Evolutionary conservation across 768 basidiomycete genomes (phyloP).

Genomic region (Collybiopsis luxurians): DNA sequence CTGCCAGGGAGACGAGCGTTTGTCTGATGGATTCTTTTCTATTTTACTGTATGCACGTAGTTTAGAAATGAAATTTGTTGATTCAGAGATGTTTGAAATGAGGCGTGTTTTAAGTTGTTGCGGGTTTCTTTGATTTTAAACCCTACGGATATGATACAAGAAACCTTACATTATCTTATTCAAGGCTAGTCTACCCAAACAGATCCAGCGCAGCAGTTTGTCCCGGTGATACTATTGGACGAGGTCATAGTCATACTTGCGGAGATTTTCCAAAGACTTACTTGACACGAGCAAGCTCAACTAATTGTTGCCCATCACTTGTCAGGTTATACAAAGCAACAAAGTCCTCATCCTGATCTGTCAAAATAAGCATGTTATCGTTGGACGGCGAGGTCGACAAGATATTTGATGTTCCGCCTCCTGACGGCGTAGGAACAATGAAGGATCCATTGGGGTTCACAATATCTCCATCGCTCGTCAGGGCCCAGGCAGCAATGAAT

Average conservation of each 20-base stretch:
- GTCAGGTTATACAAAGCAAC: slow-evolving; percentile 6
- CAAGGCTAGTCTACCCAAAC: slow-evolving; percentile 8
- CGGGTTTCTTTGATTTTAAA: too few species aligned
- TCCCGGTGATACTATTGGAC: neutral
- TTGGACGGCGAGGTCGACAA: neutral
- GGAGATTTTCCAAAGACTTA: neutral
- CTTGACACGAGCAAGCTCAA: slow-evolving; percentile 6
- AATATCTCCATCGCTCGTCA: slow-evolving; percentile 3
- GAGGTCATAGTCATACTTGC: neutral
- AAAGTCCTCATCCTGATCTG: slow-evolving; percentile 4
- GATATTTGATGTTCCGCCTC: slow-evolving; percentile 6
- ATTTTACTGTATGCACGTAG: neutral
- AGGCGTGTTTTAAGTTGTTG: too few species aligned
- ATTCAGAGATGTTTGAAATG: too few species aligned
- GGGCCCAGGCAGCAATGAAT: slow-evolving; percentile 6
- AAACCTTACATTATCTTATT: too few species aligned
- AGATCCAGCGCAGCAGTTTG: slow-evolving; percentile 4
- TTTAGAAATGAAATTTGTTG: slow-evolving; percentile 4
- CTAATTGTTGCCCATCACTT: neutral
- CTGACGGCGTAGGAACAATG: slow-evolving; percentile 6
- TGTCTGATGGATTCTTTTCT: slow-evolving; percentile 55
- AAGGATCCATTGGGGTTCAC: slow-evolving; percentile 4
- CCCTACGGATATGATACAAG: too few species aligned
- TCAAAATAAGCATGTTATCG: slow-evolving; percentile 8
- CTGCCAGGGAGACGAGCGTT: slow-evolving; percentile 56